Base-by-base conservation (phyloP, 164 flowering plant species). In the Chimonanthus salicifolius region DNA sequence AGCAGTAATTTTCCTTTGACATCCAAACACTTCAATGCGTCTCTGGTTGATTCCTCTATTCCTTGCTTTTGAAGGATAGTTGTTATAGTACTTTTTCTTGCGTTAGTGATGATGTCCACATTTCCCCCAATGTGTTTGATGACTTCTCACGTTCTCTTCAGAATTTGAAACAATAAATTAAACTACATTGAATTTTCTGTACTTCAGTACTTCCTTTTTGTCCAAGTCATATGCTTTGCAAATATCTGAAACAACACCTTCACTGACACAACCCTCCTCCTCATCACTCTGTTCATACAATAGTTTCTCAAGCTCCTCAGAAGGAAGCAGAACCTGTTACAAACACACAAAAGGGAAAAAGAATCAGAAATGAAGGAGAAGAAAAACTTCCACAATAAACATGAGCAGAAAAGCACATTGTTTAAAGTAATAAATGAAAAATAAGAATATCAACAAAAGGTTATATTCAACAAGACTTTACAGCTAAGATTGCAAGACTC, bases 301-400 rank as follows among this genome's bases (percentile, higher is more conserved):
- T 76, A 87, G 82, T 72, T 84, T 75, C 50, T 89, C 86, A 7
- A 94, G 88, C 80, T 89, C 88, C 72, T 85, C 62, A 0, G 90
- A 90, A 15, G 98, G 92, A 71, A 75, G 81, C 86, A 90, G 76
- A 16, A 85, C 88, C 98, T 93, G 49, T n/a, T 3, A 13, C 7
- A 33, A 6, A 49, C 6, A 13, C 33, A 64, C 9, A 43, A 47
- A 58, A 47, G 51, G 20, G 49, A 46, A 58, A 43, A 63, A 63
- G 47, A 44, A 44, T 2, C 6, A 60, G 15, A 58, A 9, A 45
- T 58, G 62, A 4, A 18, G 6, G 62, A 10, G 15, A 66, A 66
- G 43, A 15, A 66, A 10, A 7, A 8, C 11, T 11, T 47, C 7
- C 16, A 13, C 7, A 16, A 5, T 9, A 66, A n/a, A 5, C 49